Base-by-base conservation (phyloP, 768 basidiomycete species). In the Russula earlei region DNA sequence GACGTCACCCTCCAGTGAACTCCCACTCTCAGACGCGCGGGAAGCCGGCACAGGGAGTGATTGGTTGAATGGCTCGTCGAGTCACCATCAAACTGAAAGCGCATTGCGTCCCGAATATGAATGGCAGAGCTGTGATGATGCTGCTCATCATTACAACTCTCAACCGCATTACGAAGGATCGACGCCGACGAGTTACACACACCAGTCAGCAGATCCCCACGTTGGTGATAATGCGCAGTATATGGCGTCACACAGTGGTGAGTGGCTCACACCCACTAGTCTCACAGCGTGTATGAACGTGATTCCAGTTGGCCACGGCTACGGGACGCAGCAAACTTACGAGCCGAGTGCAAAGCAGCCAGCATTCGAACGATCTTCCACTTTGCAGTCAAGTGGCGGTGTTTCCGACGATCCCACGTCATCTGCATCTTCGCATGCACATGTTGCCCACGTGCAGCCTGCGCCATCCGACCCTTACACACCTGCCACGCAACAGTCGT, bases 181-280 rank as follows among this genome's bases (percentile, higher is more conserved):
- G 17, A 43, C 60, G 4, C 38, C 48, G 9, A 49, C 15, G 11
- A 25, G 34, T 25, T 49, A 47, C 34, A 17, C 34, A 3, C 44
- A 62, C 25, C 25, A 45, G 9, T 45, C 33, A 41, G 11, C 20
- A 46, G 34, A 44, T 37, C 15, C 17, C 20, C 43, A 46, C 12
- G 46, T 29, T 12, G 20, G 34, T 34, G 49, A 49, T 11, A 24
- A 19, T 42, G 42, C 41, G n/a, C 58, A 54, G 58, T 37, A 55
- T 37, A 27, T 9, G 9, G 49, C 34, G 11, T 37, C 44, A 14
- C 50, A 59, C 14, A 50, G 47, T n/a, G 58, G 60, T 62, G 58
- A 51, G 60, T 55, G 45, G 19, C 29, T 22, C 38, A 14, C 10
- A 4, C 45, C 9, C 7, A 41, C 14, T 20, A 37, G 25, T 42